These are phyloP conservation scores for Scheffersomyces amazonensis DNA, from an alignment of 805 yeast genomes.

Conservation along the genomic window DNA sequence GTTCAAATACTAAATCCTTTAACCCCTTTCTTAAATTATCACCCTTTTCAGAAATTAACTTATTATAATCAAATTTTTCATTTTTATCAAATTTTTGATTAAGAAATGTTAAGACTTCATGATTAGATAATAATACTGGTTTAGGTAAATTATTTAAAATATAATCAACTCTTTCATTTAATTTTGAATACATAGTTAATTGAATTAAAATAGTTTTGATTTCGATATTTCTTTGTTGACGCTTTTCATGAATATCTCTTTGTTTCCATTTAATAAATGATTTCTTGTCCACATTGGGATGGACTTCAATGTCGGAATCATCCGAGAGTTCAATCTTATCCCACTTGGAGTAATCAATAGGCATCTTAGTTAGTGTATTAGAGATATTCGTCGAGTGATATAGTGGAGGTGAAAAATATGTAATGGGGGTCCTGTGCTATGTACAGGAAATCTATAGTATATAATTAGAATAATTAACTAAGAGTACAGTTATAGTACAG, in stretches of 20 bases:
- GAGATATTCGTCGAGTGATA: too few relatives aligned
- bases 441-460: too few relatives aligned
- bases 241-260: conserved; percentile 92
- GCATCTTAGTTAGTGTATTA: conserved; percentile 48
- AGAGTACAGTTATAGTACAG: too few relatives aligned
- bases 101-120: conserved; percentile 37
- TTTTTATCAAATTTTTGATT: conserved; percentile 51
- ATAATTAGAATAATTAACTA: too few relatives aligned
- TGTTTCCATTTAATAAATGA: conserved; percentile 97
- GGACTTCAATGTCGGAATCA: conserved; percentile 96
- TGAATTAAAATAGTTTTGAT: conserved; percentile 75
- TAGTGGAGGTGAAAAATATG: too few relatives aligned
- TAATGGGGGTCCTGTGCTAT: too few relatives aligned
- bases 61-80: conserved; percentile 53
- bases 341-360: conserved; percentile 96
- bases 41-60: conserved; percentile 32
- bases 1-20: conserved; percentile 32
- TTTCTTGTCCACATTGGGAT: conserved; percentile 93
- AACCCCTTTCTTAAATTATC: conserved; percentile 45
- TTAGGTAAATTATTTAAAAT: conserved; percentile 45
- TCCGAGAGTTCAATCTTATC: conserved; percentile 94
- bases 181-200: conserved; percentile 72
- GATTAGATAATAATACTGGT: conserved; percentile 24
- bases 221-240: conserved; percentile 75
- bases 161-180: conserved; percentile 70